Percentiles rank a stretch among this genome's conserved stretches.
phyloP scores from a whole-genome alignment of 805 yeast genomes.

The Kazachstania martiniae region DNA sequence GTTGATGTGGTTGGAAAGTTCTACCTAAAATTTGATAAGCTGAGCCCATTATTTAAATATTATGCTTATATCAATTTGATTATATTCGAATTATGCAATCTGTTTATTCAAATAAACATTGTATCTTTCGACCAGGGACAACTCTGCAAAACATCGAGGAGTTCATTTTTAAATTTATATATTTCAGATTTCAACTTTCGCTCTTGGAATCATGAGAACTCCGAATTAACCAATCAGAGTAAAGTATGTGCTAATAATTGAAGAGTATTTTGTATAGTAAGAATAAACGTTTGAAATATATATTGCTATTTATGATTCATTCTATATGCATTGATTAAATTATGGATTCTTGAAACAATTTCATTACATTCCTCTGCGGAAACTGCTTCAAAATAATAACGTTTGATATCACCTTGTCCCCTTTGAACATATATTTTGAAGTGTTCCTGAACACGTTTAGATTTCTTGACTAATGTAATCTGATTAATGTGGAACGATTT shows the following conservation, averaged over 20 bases:
- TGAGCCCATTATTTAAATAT: slow-evolving; percentile 73
- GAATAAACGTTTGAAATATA: no score
- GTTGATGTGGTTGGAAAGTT: slow-evolving; percentile 71
- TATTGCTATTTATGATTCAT: slow-evolving; percentile 26
- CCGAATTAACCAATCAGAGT: slow-evolving; percentile 1
- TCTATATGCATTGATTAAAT: slow-evolving; percentile 45
- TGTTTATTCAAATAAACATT: no score
- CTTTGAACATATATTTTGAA: slow-evolving; percentile 74
- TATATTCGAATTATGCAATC: no score
- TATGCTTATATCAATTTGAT: no score
- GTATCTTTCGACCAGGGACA: no score
- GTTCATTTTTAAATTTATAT: no score
- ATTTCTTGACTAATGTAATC: slow-evolving; percentile 63
- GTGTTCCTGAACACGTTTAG: slow-evolving; percentile 61
- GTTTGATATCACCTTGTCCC: slow-evolving; percentile 51
- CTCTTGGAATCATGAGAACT: no score
- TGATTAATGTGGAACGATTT: slow-evolving; percentile 79
- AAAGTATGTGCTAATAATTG: background rate
- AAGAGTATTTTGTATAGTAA: background rate
- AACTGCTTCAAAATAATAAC: slow-evolving; percentile 79
- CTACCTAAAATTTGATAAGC: slow-evolving; percentile 80
- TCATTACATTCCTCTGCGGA: slow-evolving; percentile 52
- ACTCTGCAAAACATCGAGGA: no score
- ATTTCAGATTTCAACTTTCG: no score
- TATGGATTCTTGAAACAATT: slow-evolving; percentile 60